Base-by-base conservation (phyloP, 2,329 filamentous ascomycete genomes). In the Alternaria alternata region DNA sequence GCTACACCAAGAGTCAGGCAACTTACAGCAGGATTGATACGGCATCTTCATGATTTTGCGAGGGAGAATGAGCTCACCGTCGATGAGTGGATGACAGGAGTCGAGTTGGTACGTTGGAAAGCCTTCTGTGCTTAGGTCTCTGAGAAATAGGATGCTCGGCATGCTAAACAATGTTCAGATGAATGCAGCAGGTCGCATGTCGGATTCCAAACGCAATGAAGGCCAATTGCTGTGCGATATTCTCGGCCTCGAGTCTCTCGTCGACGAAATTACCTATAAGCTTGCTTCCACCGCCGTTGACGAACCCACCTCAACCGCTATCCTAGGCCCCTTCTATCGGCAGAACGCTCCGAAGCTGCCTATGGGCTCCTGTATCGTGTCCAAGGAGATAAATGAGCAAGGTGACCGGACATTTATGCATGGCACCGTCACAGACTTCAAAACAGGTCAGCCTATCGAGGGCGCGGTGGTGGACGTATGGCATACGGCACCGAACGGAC, bases 291-390 rank as follows among this genome's bases (percentile, higher is more conserved):
- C 85, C 39, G 82, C 82, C 1, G 61, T 59, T 22, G 78, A 81
- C 56, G 73, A 76, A 24, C 83, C 88, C 11, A 95, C 92, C 5
- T 87, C 91, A 2, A 91, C 91, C 4, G 88, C 92, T 41, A 93
- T 96, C 66, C 85, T 96, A 0, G 93, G 93, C 0, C 93, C 93
- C 1, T 96, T 96, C 81, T 96, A 91, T 87, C 86, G 91, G 6
- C 84, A 87, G 43, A 85, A 93, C 67, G 88, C 92, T 0, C 92
- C 92, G 5, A 80, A 85, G 59, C 85, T 89, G 47, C 80, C 87
- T n/a, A 91, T 91, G 72, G 92, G 91, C 51, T 86, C 84, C 46
- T 88, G 83, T 69, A 92, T 95, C 63, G 83, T 89, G 1, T 69
- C 67, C 81, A 63, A 85, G 28, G 79, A 82, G 5, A 70, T 81